These are phyloP conservation scores for Dendrobium huoshanense DNA, from an alignment of 106 monocot species.

Conservation along the genomic window DNA sequence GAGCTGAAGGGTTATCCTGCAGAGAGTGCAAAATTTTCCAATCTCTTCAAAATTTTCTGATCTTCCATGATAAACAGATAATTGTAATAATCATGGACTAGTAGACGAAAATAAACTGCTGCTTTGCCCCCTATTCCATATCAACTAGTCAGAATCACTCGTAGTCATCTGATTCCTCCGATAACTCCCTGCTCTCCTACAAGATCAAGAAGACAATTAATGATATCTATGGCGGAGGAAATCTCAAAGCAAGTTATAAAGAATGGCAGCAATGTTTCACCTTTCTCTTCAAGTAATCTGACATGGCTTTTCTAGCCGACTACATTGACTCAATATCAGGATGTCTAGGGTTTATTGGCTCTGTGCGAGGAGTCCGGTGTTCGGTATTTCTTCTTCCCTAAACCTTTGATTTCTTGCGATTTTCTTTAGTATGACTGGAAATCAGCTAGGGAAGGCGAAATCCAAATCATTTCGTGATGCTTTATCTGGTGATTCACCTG, in stretches of 20 bases:
- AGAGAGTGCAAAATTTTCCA: neutral
- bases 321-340: no score
- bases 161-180: neutral
- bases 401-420: no score
- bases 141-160: neutral
- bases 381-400: no score
- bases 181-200: neutral
- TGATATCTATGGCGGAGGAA: neutral
- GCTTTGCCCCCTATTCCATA: neutral
- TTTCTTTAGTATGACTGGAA: no score
- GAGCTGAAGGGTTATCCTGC: no score
- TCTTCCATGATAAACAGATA: neutral
- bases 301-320: constrained; percentile 27
- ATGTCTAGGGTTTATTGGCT: no score
- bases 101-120: neutral
- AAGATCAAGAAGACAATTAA: neutral
- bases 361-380: no score
- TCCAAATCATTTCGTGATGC: no score
- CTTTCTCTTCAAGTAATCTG: constrained; percentile 73
- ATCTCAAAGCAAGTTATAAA: neutral
- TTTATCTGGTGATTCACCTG: no score
- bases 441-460: no score
- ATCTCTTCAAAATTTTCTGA: neutral
- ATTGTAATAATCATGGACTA: no score
- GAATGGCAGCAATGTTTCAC: constrained; percentile 10